Conservation (phyloP, 1,139 yeast genomes). For the Kurtzmaniella quercitrusa region DNA sequence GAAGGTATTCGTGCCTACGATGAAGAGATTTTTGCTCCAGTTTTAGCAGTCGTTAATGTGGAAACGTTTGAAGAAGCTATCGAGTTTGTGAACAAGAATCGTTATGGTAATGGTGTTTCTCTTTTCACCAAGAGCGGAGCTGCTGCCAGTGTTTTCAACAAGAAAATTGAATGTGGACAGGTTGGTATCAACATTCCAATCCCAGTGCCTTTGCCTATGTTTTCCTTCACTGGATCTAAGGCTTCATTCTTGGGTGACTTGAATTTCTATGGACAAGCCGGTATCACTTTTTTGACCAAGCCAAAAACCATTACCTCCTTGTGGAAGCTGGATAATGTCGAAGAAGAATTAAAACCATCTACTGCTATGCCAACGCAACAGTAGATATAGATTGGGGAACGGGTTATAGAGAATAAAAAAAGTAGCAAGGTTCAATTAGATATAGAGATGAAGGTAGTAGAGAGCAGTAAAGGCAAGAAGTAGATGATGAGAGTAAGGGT, state of each 20-base stretch:
- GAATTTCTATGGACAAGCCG: conserved; percentile 77
- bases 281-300: conserved; percentile 68
- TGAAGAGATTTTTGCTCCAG: conserved; percentile 78
- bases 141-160: conserved; percentile 65
- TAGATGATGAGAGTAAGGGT: too few species aligned
- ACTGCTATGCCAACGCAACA: conserved; percentile 66
- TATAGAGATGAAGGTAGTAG: background rate
- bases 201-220: conserved; percentile 84
- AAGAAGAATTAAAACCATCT: conserved; percentile 46
- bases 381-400: conserved; percentile 10
- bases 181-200: conserved; percentile 79
- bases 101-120: conserved; percentile 72
- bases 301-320: conserved; percentile 71
- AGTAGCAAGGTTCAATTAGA: background rate
- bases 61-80: conserved; percentile 75
- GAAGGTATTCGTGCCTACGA: conserved; percentile 72
- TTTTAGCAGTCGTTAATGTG: conserved; percentile 57
- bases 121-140: conserved; percentile 69
- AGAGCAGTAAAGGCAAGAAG: too few species aligned
- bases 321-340: conserved; percentile 62
- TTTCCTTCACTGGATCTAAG: conserved; percentile 76
- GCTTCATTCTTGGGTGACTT: conserved; percentile 75
- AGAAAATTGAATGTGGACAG: conserved; percentile 71
- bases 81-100: conserved; percentile 57
- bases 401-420: background rate